Conservation (phyloP, 192 early-diverging fungal genomes). For the Coemansia sp. region DNA sequence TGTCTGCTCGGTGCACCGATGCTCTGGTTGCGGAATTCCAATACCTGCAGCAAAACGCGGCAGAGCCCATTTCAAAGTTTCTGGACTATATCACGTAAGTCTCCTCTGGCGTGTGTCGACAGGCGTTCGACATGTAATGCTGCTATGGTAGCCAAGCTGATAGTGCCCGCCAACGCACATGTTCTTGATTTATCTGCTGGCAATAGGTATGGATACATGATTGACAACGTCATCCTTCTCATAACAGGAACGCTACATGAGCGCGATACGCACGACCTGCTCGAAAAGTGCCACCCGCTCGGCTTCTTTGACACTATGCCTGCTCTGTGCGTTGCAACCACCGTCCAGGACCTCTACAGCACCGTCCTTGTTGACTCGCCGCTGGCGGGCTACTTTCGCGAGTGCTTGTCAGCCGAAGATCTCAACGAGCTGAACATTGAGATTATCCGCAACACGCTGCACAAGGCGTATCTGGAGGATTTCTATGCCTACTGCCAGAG, state of each 20-base stretch:
- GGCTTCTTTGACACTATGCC: slow-evolving; percentile 98
- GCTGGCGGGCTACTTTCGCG: slow-evolving; percentile 95
- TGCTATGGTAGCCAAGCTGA: neutral
- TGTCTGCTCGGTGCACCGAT: slow-evolving; percentile 85
- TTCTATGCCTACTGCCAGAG: slow-evolving; percentile 86
- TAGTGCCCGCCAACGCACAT: neutral
- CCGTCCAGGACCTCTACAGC: slow-evolving; percentile 90
- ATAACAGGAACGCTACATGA: slow-evolving; percentile 98
- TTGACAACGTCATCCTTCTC: slow-evolving; percentile 97
- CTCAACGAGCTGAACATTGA: slow-evolving; percentile 99
- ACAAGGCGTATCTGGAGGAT: slow-evolving; percentile 99
- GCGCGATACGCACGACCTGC: slow-evolving; percentile 93
- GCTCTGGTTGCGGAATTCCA: slow-evolving; percentile 90
- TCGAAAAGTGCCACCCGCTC: slow-evolving; percentile 96
- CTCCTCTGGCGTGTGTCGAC: neutral
- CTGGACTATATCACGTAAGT: slow-evolving; percentile 92
- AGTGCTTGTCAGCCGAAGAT: slow-evolving; percentile 95
- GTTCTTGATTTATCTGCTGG: neutral
- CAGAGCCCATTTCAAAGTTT: slow-evolving; percentile 82
- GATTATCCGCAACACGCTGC: slow-evolving; percentile 98
- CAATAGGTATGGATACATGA: slow-evolving; percentile 83
- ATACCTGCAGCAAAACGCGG: slow-evolving; percentile 83
- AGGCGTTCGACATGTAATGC: neutral
- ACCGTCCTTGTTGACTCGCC: slow-evolving; percentile 97
- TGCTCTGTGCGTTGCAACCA: slow-evolving; percentile 96